Evolutionary conservation across 2,329 filamentous ascomycete species (phyloP), one percentile per base, ranked within the genome.

Genomic region (Xylaria sp.): DNA sequence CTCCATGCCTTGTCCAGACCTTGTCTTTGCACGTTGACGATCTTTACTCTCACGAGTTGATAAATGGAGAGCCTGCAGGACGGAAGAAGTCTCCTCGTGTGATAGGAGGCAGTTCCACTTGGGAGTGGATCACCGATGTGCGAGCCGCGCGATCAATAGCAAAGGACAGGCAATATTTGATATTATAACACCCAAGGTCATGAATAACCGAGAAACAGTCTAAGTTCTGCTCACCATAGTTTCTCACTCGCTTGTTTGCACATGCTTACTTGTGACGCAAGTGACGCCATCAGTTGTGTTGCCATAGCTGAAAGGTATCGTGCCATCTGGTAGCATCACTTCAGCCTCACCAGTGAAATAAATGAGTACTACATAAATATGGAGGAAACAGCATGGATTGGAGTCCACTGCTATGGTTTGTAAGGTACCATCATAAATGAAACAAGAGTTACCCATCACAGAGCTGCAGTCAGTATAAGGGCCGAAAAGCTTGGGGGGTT

Each of bases 301-400:
- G 59, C 36, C 46, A 65, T 68, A 67, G 60, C 63, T 69, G 63
- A 65, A 64, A 34, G 28, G 10, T 56, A 68, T 66, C 59, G 43
- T 63, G 45, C n/a, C 58, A 67, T 60, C 41, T 48, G 13, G 30
- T 62, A 45, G 25, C 18, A 46, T 60, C 13, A 20, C 57, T 61
- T 65, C 64, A 67, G 64, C 67, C 69, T 71, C 65, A 12, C n/a
- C 13, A 63, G 48, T 30, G 43, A 50, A 55, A 45, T 65, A 59
- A 43, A 65, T 63, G 39, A 52, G 30, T 65, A 41, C 60, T 63
- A 59, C 60, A 25, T 56, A 39, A 48, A 48, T 34, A 34, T 55
- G 12, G 20, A 39, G 45, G 60, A 48, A 55, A 50, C n/a, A 55
- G 30, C 30, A 45, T 43, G 25, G 9, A 45, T 48, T 13, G 43